Evolutionary conservation across 2,329 filamentous ascomycete species (phyloP).

Genomic region (Emmonsia crescens): DNA sequence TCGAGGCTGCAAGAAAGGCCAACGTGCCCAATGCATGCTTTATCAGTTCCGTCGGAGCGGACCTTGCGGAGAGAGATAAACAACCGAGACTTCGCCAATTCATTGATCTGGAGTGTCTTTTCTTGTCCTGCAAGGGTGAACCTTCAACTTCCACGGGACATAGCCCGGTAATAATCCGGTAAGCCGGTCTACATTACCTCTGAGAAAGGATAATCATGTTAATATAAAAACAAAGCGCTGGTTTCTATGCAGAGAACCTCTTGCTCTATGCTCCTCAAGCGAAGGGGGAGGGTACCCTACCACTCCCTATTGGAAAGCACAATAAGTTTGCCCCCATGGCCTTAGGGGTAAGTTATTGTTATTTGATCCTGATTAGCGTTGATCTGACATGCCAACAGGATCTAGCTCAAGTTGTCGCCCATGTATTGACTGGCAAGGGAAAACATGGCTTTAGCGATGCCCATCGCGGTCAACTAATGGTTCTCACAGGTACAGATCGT

Average conservation of each 20-base stretch:
- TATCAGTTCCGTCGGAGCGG: conserved; percentile 40
- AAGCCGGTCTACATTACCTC: conserved; percentile 6
- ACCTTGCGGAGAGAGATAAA: conserved; percentile 39
- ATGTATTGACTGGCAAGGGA: conserved; percentile 40
- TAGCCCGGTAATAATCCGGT: conserved; percentile 40
- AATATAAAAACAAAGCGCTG: conserved; percentile 26
- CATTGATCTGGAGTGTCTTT: conserved; percentile 38
- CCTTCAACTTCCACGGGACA: conserved; percentile 27
- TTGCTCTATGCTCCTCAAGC: conserved; percentile 39
- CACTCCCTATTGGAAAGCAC: conserved; percentile 37
- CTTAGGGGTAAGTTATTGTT: conserved; percentile 29
- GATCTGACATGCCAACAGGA: conserved; percentile 24
- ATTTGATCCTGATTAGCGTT: not conserved
- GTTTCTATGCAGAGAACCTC: conserved; percentile 45
- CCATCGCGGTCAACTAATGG: conserved; percentile 44
- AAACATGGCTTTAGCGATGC: conserved; percentile 40
- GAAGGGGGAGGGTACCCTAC: conserved; percentile 35
- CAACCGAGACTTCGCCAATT: conserved; percentile 44
- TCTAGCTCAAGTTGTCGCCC: conserved; percentile 38
- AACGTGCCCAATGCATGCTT: conserved; percentile 38
- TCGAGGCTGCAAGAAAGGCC: conserved; percentile 37
- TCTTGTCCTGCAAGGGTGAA: conserved; percentile 38
- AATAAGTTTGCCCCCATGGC: conserved; percentile 44
- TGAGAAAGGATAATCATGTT: not conserved
- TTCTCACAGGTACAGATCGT: conserved; percentile 33